phyloP scores from a whole-genome alignment of 2,329 filamentous ascomycete species.

The Aspergillus neoniger region DNA sequence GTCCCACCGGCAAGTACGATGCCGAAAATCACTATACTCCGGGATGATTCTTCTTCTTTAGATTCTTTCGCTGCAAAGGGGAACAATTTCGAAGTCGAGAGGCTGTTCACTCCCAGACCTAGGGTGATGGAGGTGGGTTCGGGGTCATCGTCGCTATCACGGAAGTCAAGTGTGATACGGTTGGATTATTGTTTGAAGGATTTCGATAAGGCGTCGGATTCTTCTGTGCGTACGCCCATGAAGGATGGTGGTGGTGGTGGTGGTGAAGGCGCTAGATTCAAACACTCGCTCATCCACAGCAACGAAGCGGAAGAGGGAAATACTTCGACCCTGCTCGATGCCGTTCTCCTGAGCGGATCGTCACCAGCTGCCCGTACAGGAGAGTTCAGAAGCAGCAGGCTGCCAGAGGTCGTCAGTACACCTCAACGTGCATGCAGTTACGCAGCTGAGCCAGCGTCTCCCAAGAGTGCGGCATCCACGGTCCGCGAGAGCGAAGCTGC shows the following conservation, averaged over 20 bases:
- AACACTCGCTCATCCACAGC: constrained; percentile 5
- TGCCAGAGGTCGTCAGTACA: constrained; percentile 14
- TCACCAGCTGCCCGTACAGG: constrained; percentile 22
- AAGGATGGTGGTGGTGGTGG: not conserved
- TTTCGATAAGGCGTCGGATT: constrained; percentile 7
- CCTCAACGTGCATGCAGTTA: constrained; percentile 16
- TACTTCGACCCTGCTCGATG: constrained; percentile 9
- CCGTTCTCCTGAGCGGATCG: constrained; percentile 19
- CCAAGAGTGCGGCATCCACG: not conserved
- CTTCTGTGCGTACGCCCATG: not conserved
- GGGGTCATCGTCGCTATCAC: constrained; percentile 18
- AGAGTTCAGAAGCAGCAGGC: constrained; percentile 17
- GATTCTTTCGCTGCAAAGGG: not conserved
- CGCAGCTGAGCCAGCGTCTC: constrained; percentile 11
- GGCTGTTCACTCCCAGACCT: constrained; percentile 21
- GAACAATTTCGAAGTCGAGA: constrained; percentile 14
- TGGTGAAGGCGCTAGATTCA: constrained; percentile 3
- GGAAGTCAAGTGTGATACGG: not conserved
- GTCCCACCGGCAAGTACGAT: constrained; percentile 12
- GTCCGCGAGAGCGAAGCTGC: not conserved
- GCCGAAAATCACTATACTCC: constrained; percentile 9
- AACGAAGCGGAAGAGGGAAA: not conserved
- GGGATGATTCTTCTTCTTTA: not conserved
- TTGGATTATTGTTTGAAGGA: constrained; percentile 4
- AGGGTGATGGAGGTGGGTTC: constrained; percentile 12